Evolutionary conservation across 2,329 filamentous ascomycete species (phyloP).

Genomic region (Cladosporium sp.): DNA sequence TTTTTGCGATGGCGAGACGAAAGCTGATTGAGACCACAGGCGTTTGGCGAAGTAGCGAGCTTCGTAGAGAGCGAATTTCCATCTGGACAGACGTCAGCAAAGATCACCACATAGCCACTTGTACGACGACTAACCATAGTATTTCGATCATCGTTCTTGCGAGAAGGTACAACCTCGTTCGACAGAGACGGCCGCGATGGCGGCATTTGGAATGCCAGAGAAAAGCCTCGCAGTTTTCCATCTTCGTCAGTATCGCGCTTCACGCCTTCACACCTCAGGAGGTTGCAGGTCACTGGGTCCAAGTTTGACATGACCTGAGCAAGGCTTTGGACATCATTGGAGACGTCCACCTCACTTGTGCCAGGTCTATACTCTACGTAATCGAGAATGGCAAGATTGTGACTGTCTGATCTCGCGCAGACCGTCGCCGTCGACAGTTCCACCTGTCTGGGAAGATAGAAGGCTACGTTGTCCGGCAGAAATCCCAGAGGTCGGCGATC

Average conservation of each 20-base stretch:
- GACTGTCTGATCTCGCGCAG: neutral
- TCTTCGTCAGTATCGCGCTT: neutral
- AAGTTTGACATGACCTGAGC: slow-evolving; percentile 1
- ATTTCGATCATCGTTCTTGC: neutral
- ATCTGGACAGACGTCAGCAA: neutral
- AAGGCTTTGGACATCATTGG: neutral
- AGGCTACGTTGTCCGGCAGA: neutral
- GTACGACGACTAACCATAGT: neutral
- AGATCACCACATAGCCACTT: neutral
- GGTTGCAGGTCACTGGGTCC: slow-evolving; percentile 4
- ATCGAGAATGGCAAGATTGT: neutral
- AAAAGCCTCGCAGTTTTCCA: neutral
- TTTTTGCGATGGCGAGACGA: neutral
- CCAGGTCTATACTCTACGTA: neutral
- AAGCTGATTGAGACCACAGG: neutral
- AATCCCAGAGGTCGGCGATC: neutral
- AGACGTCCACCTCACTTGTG: neutral
- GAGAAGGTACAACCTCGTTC: neutral
- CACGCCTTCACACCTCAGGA: slow-evolving; percentile 6
- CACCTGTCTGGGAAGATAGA: neutral
- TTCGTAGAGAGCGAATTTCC: slow-evolving; percentile 30
- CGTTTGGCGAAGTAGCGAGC: slow-evolving; percentile 35
- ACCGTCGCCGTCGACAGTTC: neutral
- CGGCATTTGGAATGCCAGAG: slow-evolving; percentile 6
- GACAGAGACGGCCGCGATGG: neutral